A percentile compares a stretch with the other conserved stretches of the same genome.
Evolutionary conservation across 208 protist genomes (phyloP).

Genomic region (Leishmania guyanensis): DNA sequence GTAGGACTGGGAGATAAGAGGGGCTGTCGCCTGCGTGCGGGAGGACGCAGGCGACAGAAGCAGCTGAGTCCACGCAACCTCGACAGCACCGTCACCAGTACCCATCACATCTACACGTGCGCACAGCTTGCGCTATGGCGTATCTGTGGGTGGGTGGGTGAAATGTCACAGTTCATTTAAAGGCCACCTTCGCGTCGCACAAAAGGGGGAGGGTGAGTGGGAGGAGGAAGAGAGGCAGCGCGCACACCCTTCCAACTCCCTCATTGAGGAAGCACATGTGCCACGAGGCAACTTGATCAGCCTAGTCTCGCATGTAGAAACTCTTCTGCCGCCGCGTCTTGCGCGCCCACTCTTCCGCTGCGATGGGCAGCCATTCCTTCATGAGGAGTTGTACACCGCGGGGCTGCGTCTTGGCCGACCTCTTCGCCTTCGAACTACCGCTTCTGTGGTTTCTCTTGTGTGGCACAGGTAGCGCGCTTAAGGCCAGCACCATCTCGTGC

Average conservation of each 20-base stretch:
- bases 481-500: slow-evolving; percentile 19
- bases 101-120: not conserved
- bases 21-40: not conserved
- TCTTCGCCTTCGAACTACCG: not conserved
- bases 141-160: not conserved
- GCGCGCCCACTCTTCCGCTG: slow-evolving; percentile 65
- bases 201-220: not conserved
- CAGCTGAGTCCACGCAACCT: not conserved
- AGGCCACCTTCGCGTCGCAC: not conserved
- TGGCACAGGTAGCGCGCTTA: not conserved
- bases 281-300: too few relatives aligned
- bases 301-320: slow-evolving; percentile 20
- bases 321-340: slow-evolving; percentile 63
- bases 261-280: not conserved
- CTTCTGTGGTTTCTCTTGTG: not conserved
- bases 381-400: slow-evolving; percentile 10
- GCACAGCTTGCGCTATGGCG: not conserved
- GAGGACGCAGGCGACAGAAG: not conserved
- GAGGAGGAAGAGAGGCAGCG: not conserved
- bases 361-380: slow-evolving; percentile 63
- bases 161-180: not conserved
- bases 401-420: not conserved
- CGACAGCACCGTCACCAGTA: not conserved
- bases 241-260: not conserved
- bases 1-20: not conserved